Evolutionary conservation across 2,329 filamentous ascomycete genomes (phyloP).

Genomic region (Clonostachys chloroleuca): DNA sequence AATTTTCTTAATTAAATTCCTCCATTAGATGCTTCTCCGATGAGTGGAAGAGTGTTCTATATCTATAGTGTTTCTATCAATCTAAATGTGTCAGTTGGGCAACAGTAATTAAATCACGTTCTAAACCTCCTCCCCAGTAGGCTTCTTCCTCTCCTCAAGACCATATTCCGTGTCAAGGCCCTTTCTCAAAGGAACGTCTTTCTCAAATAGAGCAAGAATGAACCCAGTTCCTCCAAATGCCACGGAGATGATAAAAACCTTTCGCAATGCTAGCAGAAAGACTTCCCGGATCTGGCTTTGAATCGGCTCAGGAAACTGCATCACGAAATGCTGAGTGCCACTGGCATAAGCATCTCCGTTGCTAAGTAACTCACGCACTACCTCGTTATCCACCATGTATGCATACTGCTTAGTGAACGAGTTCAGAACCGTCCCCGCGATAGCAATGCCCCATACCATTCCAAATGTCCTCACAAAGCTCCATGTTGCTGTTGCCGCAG

Average conservation of each 20-base stretch:
- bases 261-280: slow-evolving; percentile 12
- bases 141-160: slow-evolving; percentile 7
- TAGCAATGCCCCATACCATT: slow-evolving; percentile 35
- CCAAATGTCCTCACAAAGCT: slow-evolving; percentile 39
- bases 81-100: no score
- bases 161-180: slow-evolving; percentile 19
- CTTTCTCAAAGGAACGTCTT: slow-evolving; percentile 14
- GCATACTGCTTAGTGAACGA: slow-evolving; percentile 11
- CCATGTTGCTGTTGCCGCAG: slow-evolving; percentile 28
- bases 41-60: no score
- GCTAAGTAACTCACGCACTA: slow-evolving; percentile 7
- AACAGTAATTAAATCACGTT: no score
- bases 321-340: slow-evolving; percentile 14
- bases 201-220: slow-evolving; percentile 15
- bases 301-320: slow-evolving; percentile 8
- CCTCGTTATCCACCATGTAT: slow-evolving; percentile 10
- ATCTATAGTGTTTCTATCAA: no score
- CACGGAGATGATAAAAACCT: slow-evolving; percentile 13
- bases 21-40: no score
- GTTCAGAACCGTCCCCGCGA: slow-evolving; percentile 36
- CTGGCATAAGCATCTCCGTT: slow-evolving; percentile 18
- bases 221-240: slow-evolving; percentile 11
- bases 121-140: slow-evolving; percentile 1
- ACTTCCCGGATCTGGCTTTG: slow-evolving; percentile 14
- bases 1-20: no score